A percentile compares a stretch with the other conserved stretches of the same genome.
Conservation (phyloP, 257 asterid genomes). For the Fraxinus anomala region DNA sequence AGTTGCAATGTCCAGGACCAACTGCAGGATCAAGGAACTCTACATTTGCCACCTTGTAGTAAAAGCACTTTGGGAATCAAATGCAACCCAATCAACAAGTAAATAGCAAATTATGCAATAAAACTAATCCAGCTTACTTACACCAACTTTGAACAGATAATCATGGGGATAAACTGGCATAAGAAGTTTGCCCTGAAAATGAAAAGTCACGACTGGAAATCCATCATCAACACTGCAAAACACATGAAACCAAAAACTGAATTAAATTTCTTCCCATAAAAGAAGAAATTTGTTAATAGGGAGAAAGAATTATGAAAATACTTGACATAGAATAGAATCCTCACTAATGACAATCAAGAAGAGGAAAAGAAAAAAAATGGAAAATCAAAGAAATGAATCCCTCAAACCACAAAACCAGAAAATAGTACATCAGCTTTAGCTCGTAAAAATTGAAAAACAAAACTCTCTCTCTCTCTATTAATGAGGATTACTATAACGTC, state of each 20-base stretch:
- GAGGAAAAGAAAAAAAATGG: not conserved
- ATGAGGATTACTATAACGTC: not conserved
- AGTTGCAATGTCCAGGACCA: not conserved
- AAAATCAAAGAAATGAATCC: not conserved
- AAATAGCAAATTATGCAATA: slow-evolving; percentile 15
- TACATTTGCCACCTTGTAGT: slow-evolving; percentile 6
- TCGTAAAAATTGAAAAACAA: not conserved
- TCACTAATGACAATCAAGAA: not conserved
- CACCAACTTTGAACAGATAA: slow-evolving; percentile 66
- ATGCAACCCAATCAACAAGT: not conserved
- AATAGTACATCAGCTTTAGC: not conserved
- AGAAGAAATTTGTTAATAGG: slow-evolving; percentile 10
- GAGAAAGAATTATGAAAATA: not conserved
- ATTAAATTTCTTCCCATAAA: not conserved
- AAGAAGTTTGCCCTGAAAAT: slow-evolving; percentile 58
- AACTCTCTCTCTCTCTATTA: not conserved
- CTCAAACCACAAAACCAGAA: not conserved
- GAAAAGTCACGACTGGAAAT: slow-evolving; percentile 82
- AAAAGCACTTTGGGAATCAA: slow-evolving; percentile 9
- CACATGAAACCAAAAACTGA: slow-evolving; percentile 19
- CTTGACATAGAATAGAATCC: not conserved
- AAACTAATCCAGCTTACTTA: slow-evolving; percentile 43
- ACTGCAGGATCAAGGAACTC: not conserved
- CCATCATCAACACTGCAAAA: slow-evolving; percentile 81
- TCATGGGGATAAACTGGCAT: slow-evolving; percentile 79